These are phyloP conservation scores for Comarum palustre DNA, from an alignment of 306 rosid genomes.

Conservation along the genomic window DNA sequence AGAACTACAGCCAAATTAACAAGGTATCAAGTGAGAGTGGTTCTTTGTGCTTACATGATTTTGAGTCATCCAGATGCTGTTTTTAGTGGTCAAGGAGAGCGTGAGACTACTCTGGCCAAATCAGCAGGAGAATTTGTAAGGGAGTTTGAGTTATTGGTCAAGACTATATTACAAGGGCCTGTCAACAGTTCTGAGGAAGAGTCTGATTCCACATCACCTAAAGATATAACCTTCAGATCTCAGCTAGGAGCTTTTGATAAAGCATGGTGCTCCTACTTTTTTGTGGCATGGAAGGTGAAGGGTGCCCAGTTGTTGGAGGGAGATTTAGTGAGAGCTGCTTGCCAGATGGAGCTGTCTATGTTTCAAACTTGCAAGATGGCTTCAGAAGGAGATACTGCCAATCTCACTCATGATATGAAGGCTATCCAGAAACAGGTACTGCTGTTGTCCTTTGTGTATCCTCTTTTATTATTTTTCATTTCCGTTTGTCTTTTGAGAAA, in stretches of 20 bases:
- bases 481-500: neutral
- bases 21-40: slow-evolving; percentile 81
- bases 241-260: slow-evolving; percentile 84
- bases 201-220: slow-evolving; percentile 39
- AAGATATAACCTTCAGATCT: slow-evolving; percentile 66
- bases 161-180: slow-evolving; percentile 69
- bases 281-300: slow-evolving; percentile 86
- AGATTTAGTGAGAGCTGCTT: slow-evolving; percentile 96
- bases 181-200: slow-evolving; percentile 56
- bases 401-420: slow-evolving; percentile 83
- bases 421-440: slow-evolving; percentile 88
- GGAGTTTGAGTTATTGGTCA: slow-evolving; percentile 64
- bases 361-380: slow-evolving; percentile 88
- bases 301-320: slow-evolving; percentile 81
- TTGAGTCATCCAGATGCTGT: slow-evolving; percentile 86
- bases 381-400: slow-evolving; percentile 48
- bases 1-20: slow-evolving; percentile 44
- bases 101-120: slow-evolving; percentile 68
- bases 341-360: slow-evolving; percentile 96
- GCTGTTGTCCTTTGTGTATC: slow-evolving; percentile 8
- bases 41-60: slow-evolving; percentile 84
- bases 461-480: neutral
- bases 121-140: slow-evolving; percentile 68
- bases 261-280: slow-evolving; percentile 94
- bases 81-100: slow-evolving; percentile 76